Base-by-base conservation (phyloP, 257 asterid species). In the Thymus quinquecostatus region DNA sequence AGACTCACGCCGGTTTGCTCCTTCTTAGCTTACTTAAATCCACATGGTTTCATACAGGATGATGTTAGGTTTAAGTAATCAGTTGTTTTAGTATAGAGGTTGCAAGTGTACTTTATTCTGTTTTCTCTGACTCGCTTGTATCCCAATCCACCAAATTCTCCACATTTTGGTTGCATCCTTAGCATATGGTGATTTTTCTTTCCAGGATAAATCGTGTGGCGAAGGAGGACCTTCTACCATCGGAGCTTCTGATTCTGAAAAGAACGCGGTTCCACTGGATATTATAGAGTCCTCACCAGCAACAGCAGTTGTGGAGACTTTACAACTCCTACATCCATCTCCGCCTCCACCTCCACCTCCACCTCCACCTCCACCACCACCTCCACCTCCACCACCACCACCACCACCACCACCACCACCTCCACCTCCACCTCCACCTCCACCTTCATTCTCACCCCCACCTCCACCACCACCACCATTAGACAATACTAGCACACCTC, bases 191-290 rank as follows among this genome's bases (percentile, higher is more conserved):
- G 59, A 69, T 50, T 11, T 50, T 10, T 59, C 4, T 60, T 61
- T 51, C 33, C 71, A 75, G 84, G 77, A 73, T 5, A 61, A 54
- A 34, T 21, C 57, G 0, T 14, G 8, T 28, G 62, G 49, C 10
- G 43, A 61, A 29, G 75, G 70, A 30, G 68, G 36, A 60, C 55
- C 38, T 29, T 55, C 29, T 49, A 13, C 32, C 4, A 7, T 8
- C 10, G 32, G 55, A 71, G 80, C 38, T 60, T 11, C 41, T 21
- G 69, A 50, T 6, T 10, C 58, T 51, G 69, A 61, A 58, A n/a
- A 50, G 14, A 68, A 48, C 28, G 56, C n/a, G 6, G 28, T 28
- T 65, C 63, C 56, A 10, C 36, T 43, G 64, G 32, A 47, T 60
- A 64, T 32, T 14, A 34, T 34, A 3, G 64, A 59, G 47, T 6